Base-by-base conservation (phyloP, 257 asterid genomes). In the Nicotiana obtusifolia region DNA sequence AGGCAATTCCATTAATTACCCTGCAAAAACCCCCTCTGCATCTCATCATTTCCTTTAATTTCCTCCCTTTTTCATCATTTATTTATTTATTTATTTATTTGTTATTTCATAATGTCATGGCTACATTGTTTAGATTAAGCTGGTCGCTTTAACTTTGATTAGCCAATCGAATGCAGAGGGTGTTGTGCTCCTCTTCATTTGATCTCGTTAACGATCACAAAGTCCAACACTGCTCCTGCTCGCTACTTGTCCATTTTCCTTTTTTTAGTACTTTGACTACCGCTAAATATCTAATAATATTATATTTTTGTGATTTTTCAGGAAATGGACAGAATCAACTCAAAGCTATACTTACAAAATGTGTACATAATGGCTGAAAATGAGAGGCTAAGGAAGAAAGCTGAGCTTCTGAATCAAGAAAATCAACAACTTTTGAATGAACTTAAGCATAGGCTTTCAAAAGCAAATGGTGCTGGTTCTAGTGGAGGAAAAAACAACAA, bases 331-430 rank as follows among this genome's bases (percentile, higher is more conserved):
- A 85, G 90, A 81, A n/a, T 89, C 31, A 93, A 95, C 92, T 88
- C 97, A 24, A 90, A 93, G 87, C 87, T 95, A 69, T 91, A 85
- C 82, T 3, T 92, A 85, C 93, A 93, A 83, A 95, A 95, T 89
- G 87, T 86, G 87, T 88, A 84, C 91, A 92, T 95, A 71, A 90
- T 91, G 91, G 90, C 90, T 47, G 93, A 95, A 57, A 95, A 95
- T 20, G 97, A 93, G 71, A 79, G 91, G 92, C 92, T 95, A 75
- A 87, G 97, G 90, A 95, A 87, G 82, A 87, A 87, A 64, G 97
- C 95, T 0, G 99, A 95, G 88, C 81, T 91, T 11, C 88, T 95
- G 37, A 89, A 90, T 90, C 94, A 95, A 85, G 99, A 95, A 87
- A 93, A 95, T 28, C 90, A 91, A 77, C 91, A 87, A 19, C 92